A percentile compares a stretch with the other conserved stretches of the same genome.
Evolutionary conservation across 2,329 filamentous ascomycete genomes (phyloP).

Genomic region (Xylaria sp.): DNA sequence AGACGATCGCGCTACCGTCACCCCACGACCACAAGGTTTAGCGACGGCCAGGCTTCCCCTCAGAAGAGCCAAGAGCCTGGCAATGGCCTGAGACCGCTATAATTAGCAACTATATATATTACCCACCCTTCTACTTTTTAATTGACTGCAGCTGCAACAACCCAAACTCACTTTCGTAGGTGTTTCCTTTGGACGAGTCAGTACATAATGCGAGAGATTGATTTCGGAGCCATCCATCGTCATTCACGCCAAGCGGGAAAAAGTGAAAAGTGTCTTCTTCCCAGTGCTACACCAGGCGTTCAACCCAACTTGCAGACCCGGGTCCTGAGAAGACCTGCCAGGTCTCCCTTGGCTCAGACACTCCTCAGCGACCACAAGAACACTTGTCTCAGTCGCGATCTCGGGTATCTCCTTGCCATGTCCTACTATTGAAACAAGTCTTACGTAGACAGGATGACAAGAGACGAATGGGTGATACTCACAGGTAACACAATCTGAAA

Average conservation of each 20-base stretch:
- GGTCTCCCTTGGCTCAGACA: neutral
- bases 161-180: neutral
- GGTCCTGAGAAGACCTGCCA: conserved; percentile 5
- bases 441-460: conserved; percentile 5
- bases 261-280: conserved; percentile 25
- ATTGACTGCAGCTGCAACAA: conserved; percentile 30
- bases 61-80: conserved; percentile 27
- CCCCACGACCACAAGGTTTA: conserved; percentile 11
- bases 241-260: conserved; percentile 9
- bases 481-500: conserved; percentile 11
- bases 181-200: conserved; percentile 1
- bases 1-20: conserved; percentile 31
- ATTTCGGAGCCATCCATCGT: neutral
- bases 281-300: conserved; percentile 6
- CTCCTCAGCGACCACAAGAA: conserved; percentile 9
- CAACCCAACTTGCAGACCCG: neutral
- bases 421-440: neutral
- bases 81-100: conserved; percentile 30
- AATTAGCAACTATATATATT: conserved; percentile 39
- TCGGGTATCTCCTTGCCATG: neutral
- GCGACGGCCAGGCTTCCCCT: conserved; percentile 19
- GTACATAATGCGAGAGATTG: neutral
- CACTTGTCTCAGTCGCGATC: conserved; percentile 14
- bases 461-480: conserved; percentile 3
- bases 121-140: conserved; percentile 25